Evolutionary conservation across 2,329 filamentous ascomycete genomes (phyloP).

Genomic region (Orbilia oligospora): DNA sequence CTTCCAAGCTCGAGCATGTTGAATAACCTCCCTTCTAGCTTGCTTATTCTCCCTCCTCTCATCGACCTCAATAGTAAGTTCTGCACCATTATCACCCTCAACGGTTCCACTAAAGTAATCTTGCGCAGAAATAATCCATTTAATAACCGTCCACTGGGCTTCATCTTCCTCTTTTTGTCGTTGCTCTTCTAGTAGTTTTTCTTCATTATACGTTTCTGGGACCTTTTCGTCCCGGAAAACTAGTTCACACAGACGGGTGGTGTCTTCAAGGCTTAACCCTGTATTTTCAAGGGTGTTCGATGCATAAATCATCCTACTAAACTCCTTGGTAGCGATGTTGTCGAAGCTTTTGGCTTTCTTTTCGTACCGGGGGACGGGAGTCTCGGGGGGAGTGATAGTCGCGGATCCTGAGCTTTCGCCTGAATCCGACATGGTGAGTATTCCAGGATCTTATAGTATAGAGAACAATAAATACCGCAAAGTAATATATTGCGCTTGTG

Average conservation of each 20-base stretch:
- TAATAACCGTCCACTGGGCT: neutral
- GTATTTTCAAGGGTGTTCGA: slow-evolving; percentile 16
- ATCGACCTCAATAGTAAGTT: neutral
- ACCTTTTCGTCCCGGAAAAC: slow-evolving; percentile 1
- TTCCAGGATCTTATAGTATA: too few species aligned
- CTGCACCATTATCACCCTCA: neutral
- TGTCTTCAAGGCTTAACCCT: slow-evolving; percentile 2
- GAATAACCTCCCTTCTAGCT: neutral
- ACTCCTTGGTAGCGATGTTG: neutral
- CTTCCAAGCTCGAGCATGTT: slow-evolving; percentile 15
- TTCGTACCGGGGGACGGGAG: slow-evolving; percentile 1
- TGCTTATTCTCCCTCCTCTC: slow-evolving; percentile 12
- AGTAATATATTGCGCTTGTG: neutral
- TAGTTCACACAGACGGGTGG: neutral
- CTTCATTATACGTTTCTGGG: slow-evolving; percentile 1
- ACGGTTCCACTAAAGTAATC: neutral
- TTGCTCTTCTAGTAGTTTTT: neutral
- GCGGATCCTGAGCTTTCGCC: neutral
- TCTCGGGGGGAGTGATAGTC: neutral
- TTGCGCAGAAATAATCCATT: neutral
- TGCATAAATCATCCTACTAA: slow-evolving; percentile 11
- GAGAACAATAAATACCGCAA: neutral
- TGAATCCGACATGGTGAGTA: neutral
- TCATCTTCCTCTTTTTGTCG: slow-evolving; percentile 1
- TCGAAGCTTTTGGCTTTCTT: neutral